Evolutionary conservation across 2,329 filamentous ascomycete genomes (phyloP).

Genomic region (Fusarium miscanthi): DNA sequence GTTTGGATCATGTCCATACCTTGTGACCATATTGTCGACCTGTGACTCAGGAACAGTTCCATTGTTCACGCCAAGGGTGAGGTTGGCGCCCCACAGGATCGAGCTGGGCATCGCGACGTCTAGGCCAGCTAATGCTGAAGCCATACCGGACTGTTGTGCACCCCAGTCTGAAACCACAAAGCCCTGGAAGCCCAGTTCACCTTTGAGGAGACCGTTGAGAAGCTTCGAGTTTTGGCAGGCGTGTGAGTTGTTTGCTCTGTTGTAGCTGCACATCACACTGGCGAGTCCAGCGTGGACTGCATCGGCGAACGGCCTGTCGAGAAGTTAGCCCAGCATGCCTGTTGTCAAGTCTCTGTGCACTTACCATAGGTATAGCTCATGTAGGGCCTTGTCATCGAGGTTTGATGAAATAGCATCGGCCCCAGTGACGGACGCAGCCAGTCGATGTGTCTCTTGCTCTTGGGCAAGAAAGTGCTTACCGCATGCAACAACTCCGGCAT

Average conservation of each 20-base stretch:
- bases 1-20: background rate
- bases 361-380: constrained; percentile 78
- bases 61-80: constrained; percentile 17
- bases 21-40: constrained; percentile 24
- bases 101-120: constrained; percentile 48
- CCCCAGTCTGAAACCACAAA: constrained; percentile 67
- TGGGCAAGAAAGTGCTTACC: constrained; percentile 16
- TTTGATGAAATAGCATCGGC: constrained; percentile 7
- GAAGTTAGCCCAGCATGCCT: accelerated
- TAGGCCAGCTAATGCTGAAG: constrained; percentile 6
- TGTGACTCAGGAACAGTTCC: constrained; percentile 11
- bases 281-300: constrained; percentile 79
- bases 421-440: background rate
- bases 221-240: constrained; percentile 22
- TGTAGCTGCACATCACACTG: constrained; percentile 84
- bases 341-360: accelerated
- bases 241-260: constrained; percentile 71
- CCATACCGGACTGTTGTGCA: constrained; percentile 8
- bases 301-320: constrained; percentile 71
- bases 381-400: constrained; percentile 34
- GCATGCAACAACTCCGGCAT: constrained; percentile 12
- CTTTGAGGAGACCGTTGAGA: constrained; percentile 65
- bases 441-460: constrained; percentile 8
- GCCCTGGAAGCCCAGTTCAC: constrained; percentile 78
- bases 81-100: constrained; percentile 4